These are phyloP conservation scores for Penicillium psychrosexuale DNA, from an alignment of 2,329 filamentous ascomycete genomes.

Conservation along the genomic window DNA sequence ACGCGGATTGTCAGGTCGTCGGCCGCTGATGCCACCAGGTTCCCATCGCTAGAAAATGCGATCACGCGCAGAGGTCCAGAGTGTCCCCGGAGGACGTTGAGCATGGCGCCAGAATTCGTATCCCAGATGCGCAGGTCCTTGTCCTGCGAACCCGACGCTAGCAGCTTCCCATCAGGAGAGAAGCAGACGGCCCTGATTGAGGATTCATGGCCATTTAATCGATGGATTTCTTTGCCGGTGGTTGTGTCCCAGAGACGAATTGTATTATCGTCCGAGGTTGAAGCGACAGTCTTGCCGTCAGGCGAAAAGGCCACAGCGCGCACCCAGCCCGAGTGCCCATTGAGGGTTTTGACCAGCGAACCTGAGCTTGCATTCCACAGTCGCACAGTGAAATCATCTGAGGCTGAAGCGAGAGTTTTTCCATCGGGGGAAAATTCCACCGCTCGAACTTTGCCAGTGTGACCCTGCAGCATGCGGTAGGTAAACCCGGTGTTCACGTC, in stretches of 20 bases:
- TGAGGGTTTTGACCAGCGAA: not conserved
- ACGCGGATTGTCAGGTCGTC: conserved; percentile 9
- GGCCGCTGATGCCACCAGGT: conserved; percentile 4
- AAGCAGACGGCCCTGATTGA: conserved; percentile 7
- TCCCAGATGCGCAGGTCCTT: conserved; percentile 9
- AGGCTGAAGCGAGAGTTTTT: conserved; percentile 5
- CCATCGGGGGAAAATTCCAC: conserved; percentile 10
- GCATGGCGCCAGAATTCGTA: conserved; percentile 1
- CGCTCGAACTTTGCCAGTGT: conserved; percentile 8
- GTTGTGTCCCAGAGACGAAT: conserved; percentile 6
- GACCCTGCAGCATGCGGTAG: conserved; percentile 8
- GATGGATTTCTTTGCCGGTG: not conserved
- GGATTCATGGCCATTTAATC: not conserved
- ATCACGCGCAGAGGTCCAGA: conserved; percentile 3
- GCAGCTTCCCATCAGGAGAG: conserved; percentile 3
- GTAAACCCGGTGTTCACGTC: conserved; percentile 10
- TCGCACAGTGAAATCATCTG: conserved; percentile 7
- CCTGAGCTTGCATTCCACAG: conserved; percentile 7
- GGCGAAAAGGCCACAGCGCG: conserved; percentile 8
- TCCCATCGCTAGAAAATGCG: conserved; percentile 2
- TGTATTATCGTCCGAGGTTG: conserved; percentile 5
- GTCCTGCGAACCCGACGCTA: conserved; percentile 5
- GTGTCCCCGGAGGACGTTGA: conserved; percentile 2
- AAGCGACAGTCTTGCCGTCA: conserved; percentile 5
- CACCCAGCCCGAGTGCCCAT: conserved; percentile 8